phyloP scores from a whole-genome alignment of 2,329 filamentous ascomycete genomes.

The Clonostachys sp. region DNA sequence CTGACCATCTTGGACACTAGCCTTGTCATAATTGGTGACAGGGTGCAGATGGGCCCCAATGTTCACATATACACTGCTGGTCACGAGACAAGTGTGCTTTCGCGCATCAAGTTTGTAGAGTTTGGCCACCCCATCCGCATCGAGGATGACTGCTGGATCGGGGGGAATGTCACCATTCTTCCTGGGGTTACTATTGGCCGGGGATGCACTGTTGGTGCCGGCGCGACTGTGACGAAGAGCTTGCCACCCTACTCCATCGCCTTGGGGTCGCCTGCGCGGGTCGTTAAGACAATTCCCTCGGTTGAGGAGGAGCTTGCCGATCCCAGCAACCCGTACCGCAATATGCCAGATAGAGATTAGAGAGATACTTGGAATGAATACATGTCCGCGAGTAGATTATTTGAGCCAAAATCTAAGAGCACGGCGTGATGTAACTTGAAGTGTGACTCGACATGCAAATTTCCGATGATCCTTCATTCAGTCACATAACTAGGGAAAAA shows the following conservation, averaged over 20 bases:
- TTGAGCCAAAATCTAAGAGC: no score
- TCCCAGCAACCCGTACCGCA: constrained; percentile 13
- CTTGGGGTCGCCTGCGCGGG: constrained; percentile 39
- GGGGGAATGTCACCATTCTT: constrained; percentile 42
- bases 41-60: constrained; percentile 68
- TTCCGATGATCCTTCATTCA: no score
- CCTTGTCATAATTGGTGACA: constrained; percentile 62
- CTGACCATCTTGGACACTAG: constrained; percentile 68
- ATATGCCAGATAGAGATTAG: constrained; percentile 12
- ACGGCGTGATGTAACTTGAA: no score
- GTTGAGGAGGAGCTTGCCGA: constrained; percentile 16
- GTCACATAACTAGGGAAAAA: no score
- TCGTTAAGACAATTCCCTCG: constrained; percentile 39
- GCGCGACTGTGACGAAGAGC: constrained; percentile 44
- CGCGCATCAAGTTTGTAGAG: constrained; percentile 39
- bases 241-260: constrained; percentile 42
- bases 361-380: not conserved
- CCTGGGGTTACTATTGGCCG: constrained; percentile 47
- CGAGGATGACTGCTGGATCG: constrained; percentile 51
- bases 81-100: constrained; percentile 61
- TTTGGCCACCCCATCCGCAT: constrained; percentile 41
- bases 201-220: constrained; percentile 44
- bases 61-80: constrained; percentile 67
- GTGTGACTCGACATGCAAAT: no score
- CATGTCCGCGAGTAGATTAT: no score